Evolutionary conservation across 352 stramenopile species (phyloP).

Genomic region (Phytophthora tubulina): DNA sequence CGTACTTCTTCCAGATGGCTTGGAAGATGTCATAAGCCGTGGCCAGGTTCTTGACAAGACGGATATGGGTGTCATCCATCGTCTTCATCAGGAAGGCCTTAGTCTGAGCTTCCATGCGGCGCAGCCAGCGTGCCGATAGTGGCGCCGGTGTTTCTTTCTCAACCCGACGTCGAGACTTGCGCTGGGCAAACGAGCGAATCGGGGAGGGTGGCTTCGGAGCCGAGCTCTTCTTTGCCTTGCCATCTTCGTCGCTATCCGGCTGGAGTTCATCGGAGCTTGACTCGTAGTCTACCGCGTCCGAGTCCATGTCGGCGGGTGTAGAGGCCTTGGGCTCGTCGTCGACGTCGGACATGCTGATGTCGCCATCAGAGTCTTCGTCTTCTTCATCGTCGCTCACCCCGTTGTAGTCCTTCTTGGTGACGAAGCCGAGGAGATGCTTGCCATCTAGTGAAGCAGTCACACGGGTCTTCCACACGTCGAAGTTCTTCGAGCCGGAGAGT

Average conservation of each 20-base stretch:
- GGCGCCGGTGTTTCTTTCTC: not conserved
- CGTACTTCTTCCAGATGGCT: conserved; percentile 9
- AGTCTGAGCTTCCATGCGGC: conserved; percentile 20
- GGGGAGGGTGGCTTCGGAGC: not conserved
- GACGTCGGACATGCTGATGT: not conserved
- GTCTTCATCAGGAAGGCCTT: conserved; percentile 33
- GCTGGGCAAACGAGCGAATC: not conserved
- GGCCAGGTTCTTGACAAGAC: conserved; percentile 19
- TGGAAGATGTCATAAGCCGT: conserved; percentile 16
- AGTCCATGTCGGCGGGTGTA: not conserved
- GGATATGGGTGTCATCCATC: conserved; percentile 28
- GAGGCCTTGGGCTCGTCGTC: not conserved
- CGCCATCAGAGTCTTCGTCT: not conserved
- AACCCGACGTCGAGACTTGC: not conserved
- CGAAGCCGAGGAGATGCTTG: conserved; percentile 10
- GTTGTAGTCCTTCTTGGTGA: not conserved
- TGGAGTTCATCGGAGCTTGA: conserved; percentile 6
- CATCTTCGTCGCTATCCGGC: not conserved
- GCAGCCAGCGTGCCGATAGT: not conserved
- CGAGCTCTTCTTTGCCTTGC: not conserved
- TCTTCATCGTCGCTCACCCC: not conserved
- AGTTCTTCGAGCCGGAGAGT: conserved; percentile 9
- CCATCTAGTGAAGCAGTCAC: conserved; percentile 11
- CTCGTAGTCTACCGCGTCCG: conserved; percentile 8
- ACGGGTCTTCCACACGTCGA: conserved; percentile 14